Base-by-base conservation (phyloP, 2,329 filamentous ascomycete genomes). In the Fusarium sp. region DNA sequence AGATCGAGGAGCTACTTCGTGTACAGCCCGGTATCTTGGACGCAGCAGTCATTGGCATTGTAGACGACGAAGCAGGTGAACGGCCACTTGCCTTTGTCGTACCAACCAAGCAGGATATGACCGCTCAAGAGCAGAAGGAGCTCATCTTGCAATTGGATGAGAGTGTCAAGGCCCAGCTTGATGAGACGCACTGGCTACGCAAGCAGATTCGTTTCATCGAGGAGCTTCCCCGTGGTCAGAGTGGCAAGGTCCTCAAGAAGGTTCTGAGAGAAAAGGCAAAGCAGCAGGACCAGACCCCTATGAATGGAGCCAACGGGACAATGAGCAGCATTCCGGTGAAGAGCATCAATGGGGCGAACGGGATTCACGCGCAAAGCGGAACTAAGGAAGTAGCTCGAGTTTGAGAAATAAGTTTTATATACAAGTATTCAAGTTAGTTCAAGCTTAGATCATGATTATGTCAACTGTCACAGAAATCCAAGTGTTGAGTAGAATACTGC, bases 51-150 rank as follows among this genome's bases (percentile, higher is more conserved):
- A 60, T 60, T 28, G 57, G 47, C 5, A 2, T 60, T 0, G n/a
- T 24, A 1, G 57, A 60, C 7, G 47, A 60, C 6, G 24, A 54
- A 20, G 57, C 47, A 15, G 57, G 57, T 5, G 57, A 60, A 24
- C 47, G 57, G 4, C 57, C 57, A 1, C 24, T 54, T 12, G 57
- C 57, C 3, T 60, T 60, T 22, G 57, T 60, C 3, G 47, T 60
- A 0, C 47, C 47, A 7, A 6, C 15, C 1, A 60, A 33, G 13
- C 28, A 60, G 4, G 28, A 53, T 7, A 41, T 39, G 28, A n/a
- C 36, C 1, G 2, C 1, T 1, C 36, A 28, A 3, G 47, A 55
- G 1, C 20, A 31, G n/a, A 51, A 60, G 15, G 57, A 60, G 4
- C 22, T 60, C 0, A 28, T 42, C 15, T 9, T 41, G 0, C 16